These are phyloP conservation scores for Ophiocordyceps camponoti-leonardi DNA, from an alignment of 2,329 filamentous ascomycete genomes.

Conservation along the genomic window DNA sequence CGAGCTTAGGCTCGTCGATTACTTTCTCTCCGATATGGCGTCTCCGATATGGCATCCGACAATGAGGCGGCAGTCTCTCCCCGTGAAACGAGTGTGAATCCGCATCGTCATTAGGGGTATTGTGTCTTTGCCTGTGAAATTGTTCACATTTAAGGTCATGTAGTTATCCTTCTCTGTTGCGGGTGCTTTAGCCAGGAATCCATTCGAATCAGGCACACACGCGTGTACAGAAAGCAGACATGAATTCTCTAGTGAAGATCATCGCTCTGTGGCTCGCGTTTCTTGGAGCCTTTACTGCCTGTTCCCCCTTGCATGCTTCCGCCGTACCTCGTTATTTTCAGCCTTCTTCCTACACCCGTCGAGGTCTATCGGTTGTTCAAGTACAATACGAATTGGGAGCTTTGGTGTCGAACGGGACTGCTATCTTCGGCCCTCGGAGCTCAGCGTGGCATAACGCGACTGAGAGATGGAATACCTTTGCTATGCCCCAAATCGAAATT, in stretches of 20 bases:
- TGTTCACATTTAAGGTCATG: not conserved
- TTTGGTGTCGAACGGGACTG: not conserved
- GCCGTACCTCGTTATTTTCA: not conserved
- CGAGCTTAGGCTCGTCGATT: not conserved
- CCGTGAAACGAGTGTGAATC: not conserved
- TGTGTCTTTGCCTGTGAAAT: not conserved
- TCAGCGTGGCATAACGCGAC: not conserved
- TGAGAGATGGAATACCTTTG: not conserved
- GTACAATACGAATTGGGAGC: not conserved
- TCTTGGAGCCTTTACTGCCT: not conserved
- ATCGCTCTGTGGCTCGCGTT: not conserved
- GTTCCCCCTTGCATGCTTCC: not conserved
- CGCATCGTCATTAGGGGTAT: not conserved
- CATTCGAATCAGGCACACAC: not conserved
- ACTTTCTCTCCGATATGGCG: not conserved
- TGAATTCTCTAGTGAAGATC: not conserved
- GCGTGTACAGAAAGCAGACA: not conserved
- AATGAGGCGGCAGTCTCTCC: not conserved
- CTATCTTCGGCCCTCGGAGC: not conserved
- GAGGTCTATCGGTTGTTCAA: not conserved
- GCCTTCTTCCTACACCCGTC: not conserved
- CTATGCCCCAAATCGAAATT: not conserved
- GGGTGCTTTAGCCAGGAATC: not conserved
- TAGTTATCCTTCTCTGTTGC: not conserved
- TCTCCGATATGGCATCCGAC: not conserved